A percentile compares a stretch with the other conserved stretches of the same genome.
Conservation (phyloP, 768 basidiomycete species). For the Boletus fagicola region DNA sequence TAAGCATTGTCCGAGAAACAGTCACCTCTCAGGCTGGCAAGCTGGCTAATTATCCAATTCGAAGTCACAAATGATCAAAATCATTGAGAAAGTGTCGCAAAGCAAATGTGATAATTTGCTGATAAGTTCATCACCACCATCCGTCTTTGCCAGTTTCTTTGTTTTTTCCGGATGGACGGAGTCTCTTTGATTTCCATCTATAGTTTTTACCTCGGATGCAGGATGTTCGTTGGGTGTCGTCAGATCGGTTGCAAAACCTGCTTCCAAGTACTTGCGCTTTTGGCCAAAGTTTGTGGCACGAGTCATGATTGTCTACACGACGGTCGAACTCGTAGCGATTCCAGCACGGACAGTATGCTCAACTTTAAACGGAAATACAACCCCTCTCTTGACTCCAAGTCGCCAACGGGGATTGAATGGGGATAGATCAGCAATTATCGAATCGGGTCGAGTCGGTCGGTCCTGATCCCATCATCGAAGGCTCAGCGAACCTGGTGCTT, state of each 20-base stretch:
- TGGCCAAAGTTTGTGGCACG: constrained; percentile 71
- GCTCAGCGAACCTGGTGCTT: not conserved
- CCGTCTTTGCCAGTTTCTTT: constrained; percentile 41
- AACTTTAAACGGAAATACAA: not conserved
- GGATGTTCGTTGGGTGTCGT: constrained; percentile 1
- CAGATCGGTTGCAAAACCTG: constrained; percentile 42
- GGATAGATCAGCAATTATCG: too few relatives aligned
- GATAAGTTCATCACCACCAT: constrained; percentile 5
- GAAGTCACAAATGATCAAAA: not conserved
- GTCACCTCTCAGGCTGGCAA: not conserved
- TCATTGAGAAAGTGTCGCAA: too few relatives aligned
- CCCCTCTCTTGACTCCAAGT: not conserved
- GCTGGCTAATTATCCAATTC: not conserved
- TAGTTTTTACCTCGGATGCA: too few relatives aligned
- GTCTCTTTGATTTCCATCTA: too few relatives aligned
- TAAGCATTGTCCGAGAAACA: not conserved
- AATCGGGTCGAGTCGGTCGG: too few relatives aligned
- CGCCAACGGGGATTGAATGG: too few relatives aligned
- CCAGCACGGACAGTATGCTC: not conserved
- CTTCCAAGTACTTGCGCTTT: constrained; percentile 70
- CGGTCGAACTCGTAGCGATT: not conserved
- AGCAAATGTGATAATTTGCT: too few relatives aligned
- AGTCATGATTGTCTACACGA: constrained; percentile 48
- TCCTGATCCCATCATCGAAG: not conserved
- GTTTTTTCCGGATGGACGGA: constrained; percentile 10